Evolutionary conservation across 148 eudicot genomes (phyloP).

Genomic region (Bassia scoparia): DNA sequence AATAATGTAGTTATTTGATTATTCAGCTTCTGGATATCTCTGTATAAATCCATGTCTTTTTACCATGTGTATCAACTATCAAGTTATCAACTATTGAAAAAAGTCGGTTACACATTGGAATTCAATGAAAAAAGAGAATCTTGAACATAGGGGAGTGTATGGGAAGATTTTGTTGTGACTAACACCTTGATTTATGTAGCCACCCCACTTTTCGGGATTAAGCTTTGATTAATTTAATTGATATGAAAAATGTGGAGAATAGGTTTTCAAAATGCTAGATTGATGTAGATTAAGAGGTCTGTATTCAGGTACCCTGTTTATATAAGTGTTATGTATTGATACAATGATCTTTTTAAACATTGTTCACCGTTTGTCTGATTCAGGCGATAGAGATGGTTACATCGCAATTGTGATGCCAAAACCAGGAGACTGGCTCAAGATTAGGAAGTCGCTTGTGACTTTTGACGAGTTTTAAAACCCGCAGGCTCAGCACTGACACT

Average conservation of each 20-base stretch:
- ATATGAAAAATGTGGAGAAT: too few relatives aligned
- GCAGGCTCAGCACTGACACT: conserved; percentile 28
- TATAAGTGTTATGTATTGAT: too few relatives aligned
- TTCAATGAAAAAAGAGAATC: too few relatives aligned
- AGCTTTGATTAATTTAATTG: too few relatives aligned
- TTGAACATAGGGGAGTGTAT: too few relatives aligned
- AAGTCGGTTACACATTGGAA: too few relatives aligned
- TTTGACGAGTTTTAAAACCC: conserved; percentile 67
- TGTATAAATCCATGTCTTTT: not conserved
- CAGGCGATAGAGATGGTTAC: conserved; percentile 96
- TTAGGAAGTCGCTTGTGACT: conserved; percentile 49
- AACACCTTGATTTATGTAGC: too few relatives aligned
- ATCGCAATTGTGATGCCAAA: conserved; percentile 86
- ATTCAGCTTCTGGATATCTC: not conserved
- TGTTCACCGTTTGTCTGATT: too few relatives aligned
- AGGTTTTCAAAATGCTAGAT: not conserved
- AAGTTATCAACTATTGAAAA: too few relatives aligned
- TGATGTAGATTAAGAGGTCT: not conserved
- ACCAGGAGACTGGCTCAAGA: conserved; percentile 81
- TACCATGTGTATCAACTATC: not conserved
- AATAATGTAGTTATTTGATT: not conserved
- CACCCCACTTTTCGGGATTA: too few relatives aligned
- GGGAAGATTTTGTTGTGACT: too few relatives aligned
- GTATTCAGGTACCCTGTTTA: not conserved
- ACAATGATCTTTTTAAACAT: too few relatives aligned